Conservation (phyloP, 2,329 filamentous ascomycete genomes). For the Alternaria triticimaculans region DNA sequence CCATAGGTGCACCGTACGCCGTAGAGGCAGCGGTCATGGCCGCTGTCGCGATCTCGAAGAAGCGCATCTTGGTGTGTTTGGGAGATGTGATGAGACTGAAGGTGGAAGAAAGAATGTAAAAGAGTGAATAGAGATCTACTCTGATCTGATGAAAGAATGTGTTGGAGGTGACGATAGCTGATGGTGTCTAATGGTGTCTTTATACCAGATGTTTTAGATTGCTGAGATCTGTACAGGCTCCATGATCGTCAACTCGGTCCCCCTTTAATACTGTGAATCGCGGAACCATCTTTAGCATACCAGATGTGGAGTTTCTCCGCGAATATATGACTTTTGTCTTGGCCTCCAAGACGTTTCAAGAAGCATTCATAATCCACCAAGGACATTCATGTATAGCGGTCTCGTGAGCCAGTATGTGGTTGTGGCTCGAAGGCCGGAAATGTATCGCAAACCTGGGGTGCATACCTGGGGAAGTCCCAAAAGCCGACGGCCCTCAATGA, state of each 20-base stretch:
- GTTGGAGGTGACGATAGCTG: background rate
- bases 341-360: background rate
- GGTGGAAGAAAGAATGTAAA: constrained; percentile 10
- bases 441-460: constrained; percentile 9
- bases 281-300: constrained; percentile 11
- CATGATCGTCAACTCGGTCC: constrained; percentile 14
- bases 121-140: constrained; percentile 29
- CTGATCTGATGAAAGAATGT: constrained; percentile 9
- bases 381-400: constrained; percentile 10
- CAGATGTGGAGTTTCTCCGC: constrained; percentile 20
- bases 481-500: constrained; percentile 7
- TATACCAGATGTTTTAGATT: constrained; percentile 11
- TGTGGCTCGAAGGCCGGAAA: constrained; percentile 3
- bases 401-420: constrained; percentile 8
- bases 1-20: constrained; percentile 29
- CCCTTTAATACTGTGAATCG: constrained; percentile 26
- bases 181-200: constrained; percentile 1
- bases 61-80: constrained; percentile 31
- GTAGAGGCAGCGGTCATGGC: constrained; percentile 37
- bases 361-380: constrained; percentile 31
- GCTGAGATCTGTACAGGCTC: constrained; percentile 8
- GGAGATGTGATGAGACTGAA: constrained; percentile 1
- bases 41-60: constrained; percentile 30
- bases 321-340: constrained; percentile 11
- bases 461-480: constrained; percentile 5